Percentiles rank a stretch among this genome's conserved stretches.
Evolutionary conservation across 1,139 yeast genomes (phyloP).

Genomic region (Pichia sp.): DNA sequence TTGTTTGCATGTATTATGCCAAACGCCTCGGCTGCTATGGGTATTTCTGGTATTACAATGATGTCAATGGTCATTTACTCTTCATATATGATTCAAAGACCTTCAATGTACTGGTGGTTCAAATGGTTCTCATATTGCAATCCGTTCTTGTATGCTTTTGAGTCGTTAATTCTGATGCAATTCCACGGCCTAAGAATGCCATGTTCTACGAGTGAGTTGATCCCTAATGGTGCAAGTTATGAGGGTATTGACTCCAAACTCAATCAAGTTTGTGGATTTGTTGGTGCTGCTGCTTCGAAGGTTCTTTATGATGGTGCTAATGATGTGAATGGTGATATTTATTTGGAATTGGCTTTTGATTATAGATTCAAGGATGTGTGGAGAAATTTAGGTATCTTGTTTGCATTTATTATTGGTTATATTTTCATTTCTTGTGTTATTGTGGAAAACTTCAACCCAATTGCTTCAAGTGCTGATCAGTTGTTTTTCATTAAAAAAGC

Average conservation of each 20-base stretch:
- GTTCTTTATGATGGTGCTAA: conserved; percentile 12
- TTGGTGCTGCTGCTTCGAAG: conserved; percentile 34
- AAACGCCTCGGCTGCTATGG: conserved; percentile 42
- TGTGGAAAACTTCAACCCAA: conserved; percentile 27
- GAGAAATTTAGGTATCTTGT: conserved; percentile 45
- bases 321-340: conserved; percentile 33
- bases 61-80: conserved; percentile 40
- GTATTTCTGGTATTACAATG: conserved; percentile 40
- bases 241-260: conserved; percentile 25
- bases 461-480: conserved; percentile 16
- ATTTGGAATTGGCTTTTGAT: conserved; percentile 29
- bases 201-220: conserved; percentile 33
- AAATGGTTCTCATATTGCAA: conserved; percentile 52
- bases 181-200: conserved; percentile 47
- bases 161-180: conserved; percentile 44
- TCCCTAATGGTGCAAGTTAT: conserved; percentile 46
- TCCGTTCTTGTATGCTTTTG: conserved; percentile 50
- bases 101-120: conserved; percentile 57
- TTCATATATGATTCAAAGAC: conserved; percentile 49
- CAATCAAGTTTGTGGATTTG: conserved; percentile 42
- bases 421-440: conserved; percentile 22
- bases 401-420: conserved; percentile 39
- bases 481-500: conserved; percentile 16
- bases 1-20: conserved; percentile 40
- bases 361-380: conserved; percentile 36